phyloP scores from a whole-genome alignment of 805 yeast species.

The Wickerhamiella kurtzmanii region DNA sequence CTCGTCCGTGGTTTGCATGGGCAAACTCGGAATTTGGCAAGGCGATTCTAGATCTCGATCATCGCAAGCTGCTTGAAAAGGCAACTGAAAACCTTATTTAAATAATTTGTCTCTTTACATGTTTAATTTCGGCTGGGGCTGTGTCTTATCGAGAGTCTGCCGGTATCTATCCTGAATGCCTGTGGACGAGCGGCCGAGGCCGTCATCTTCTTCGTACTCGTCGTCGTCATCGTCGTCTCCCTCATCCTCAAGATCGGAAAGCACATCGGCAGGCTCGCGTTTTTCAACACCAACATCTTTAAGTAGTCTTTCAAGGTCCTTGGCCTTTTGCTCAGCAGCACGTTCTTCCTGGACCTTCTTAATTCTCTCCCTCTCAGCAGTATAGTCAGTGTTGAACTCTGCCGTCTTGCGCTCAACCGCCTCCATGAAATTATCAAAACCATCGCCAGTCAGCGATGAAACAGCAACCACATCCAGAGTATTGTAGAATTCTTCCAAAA shows the following conservation, averaged over 20 bases:
- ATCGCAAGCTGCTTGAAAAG: conserved; percentile 24
- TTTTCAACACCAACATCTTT: conserved; percentile 64
- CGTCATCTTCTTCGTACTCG: conserved; percentile 7
- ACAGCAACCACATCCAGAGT: conserved; percentile 88
- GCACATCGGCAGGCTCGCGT: conserved; percentile 36
- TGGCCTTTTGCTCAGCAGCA: conserved; percentile 58
- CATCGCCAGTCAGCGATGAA: conserved; percentile 84
- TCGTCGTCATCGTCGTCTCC: conserved; percentile 15
- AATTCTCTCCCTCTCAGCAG: conserved; percentile 73
- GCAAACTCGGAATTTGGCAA: conserved; percentile 85
- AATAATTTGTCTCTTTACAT: neutral
- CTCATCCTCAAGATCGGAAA: conserved; percentile 42
- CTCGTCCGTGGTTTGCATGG: conserved; percentile 92
- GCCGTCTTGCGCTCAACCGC: conserved; percentile 77
- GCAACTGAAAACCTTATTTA: conserved; percentile 11
- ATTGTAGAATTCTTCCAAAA: conserved; percentile 91
- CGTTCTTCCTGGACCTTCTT: conserved; percentile 61
- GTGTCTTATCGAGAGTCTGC: conserved; percentile 36
- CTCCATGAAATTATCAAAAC: conserved; percentile 79
- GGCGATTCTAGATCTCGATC: conserved; percentile 64
- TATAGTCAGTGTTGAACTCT: conserved; percentile 74
- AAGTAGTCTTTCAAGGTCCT: conserved; percentile 60
- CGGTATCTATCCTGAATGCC: conserved; percentile 54
- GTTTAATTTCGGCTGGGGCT: neutral
- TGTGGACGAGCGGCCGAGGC: neutral